Evolutionary conservation across 768 basidiomycete genomes (phyloP).

Genomic region (Lactarius deliciosus): DNA sequence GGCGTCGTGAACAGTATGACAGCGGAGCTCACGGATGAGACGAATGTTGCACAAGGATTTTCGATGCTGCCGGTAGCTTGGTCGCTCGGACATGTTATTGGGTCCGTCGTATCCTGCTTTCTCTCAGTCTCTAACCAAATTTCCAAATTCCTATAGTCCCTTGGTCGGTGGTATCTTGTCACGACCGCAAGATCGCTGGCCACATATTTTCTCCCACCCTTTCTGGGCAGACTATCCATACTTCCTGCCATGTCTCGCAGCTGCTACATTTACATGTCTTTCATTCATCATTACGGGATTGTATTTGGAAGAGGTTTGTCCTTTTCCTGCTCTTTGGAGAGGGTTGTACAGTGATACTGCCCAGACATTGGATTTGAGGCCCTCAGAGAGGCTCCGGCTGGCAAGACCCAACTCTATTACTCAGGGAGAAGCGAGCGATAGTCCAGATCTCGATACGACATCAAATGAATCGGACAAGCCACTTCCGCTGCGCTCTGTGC

Average conservation of each 20-base stretch:
- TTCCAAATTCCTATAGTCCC: conserved; percentile 18
- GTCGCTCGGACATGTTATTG: not conserved
- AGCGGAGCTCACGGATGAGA: not conserved
- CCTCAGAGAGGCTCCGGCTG: not conserved
- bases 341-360: not conserved
- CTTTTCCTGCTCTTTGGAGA: not conserved
- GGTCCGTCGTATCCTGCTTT: conserved; percentile 19
- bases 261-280: not conserved
- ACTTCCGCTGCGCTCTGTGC: conserved; percentile 36
- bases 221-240: conserved; percentile 32
- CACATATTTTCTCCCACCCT: conserved; percentile 17
- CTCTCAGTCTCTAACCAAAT: no score
- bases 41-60: not conserved
- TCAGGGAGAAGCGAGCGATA: not conserved
- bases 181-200: conserved; percentile 29
- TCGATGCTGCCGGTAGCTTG: no score
- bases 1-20: not conserved
- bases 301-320: conserved; percentile 6
- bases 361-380: not conserved
- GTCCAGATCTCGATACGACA: not conserved
- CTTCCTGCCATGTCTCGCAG: conserved; percentile 29
- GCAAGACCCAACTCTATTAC: not conserved
- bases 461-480: conserved; percentile 14
- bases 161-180: conserved; percentile 30
- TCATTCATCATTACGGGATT: not conserved